A percentile compares a stretch with the other conserved stretches of the same genome.
These are phyloP conservation scores for Inonotus obliquus DNA, from an alignment of 1,284 basidiomycete genomes.

Conservation along the genomic window DNA sequence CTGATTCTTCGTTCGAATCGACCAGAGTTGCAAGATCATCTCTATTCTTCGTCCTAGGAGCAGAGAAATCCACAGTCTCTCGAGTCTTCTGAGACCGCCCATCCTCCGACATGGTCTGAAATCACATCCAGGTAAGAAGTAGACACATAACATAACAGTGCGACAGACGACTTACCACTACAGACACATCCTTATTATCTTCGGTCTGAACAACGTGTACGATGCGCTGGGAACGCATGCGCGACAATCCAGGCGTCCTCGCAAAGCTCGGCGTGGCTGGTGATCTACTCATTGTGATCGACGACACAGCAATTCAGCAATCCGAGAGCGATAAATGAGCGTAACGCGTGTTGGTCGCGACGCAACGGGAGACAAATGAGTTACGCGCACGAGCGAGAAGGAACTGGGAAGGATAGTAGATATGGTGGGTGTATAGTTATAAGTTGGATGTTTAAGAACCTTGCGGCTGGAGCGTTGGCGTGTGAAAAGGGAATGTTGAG, in stretches of 20 bases:
- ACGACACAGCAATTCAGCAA: not conserved
- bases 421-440: not conserved
- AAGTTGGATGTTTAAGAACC: not conserved
- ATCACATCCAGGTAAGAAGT: not conserved
- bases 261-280: not conserved
- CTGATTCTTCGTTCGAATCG: not conserved
- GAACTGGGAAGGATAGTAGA: not conserved
- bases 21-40: not conserved
- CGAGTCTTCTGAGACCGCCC: not conserved
- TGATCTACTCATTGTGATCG: not conserved
- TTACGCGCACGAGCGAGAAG: not conserved
- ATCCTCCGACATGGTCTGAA: not conserved
- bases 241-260: not conserved
- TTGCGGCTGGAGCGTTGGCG: not conserved
- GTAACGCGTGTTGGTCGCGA: not conserved
- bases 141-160: not conserved
- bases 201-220: conserved; percentile 3
- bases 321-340: not conserved
- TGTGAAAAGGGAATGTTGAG: not conserved
- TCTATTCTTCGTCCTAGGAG: not conserved
- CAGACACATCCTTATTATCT: not conserved
- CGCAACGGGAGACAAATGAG: not conserved
- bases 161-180: not conserved
- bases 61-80: not conserved
- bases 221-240: conserved; percentile 2